Percentiles rank a stretch among this genome's conserved stretches.
Evolutionary conservation across 1,139 yeast species (phyloP).

Genomic region (Candida pseudoviswanathii): DNA sequence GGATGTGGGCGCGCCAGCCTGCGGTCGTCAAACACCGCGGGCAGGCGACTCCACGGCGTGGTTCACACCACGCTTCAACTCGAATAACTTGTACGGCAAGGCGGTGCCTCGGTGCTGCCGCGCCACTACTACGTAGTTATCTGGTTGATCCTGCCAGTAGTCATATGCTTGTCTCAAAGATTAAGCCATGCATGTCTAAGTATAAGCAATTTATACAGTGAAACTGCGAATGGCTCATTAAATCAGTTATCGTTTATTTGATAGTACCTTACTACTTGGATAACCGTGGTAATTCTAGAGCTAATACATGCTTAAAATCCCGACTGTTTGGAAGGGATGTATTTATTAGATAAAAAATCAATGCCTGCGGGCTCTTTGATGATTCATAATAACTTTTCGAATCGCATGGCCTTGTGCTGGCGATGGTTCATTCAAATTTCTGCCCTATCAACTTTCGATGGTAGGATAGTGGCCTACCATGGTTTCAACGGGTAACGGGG

Average conservation of each 20-base stretch:
- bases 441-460: too few species aligned
- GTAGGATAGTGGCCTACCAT: too few species aligned
- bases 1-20: conserved; percentile 1
- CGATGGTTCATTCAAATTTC: conserved; percentile 14
- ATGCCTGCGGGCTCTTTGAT: conserved; percentile 16
- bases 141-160: conserved; percentile 7
- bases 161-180: conserved; percentile 48
- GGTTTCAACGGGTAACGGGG: too few species aligned
- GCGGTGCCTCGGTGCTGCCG: too few species aligned
- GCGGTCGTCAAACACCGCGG: not conserved
- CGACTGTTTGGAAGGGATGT: conserved; percentile 18
- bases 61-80: conserved; percentile 1
- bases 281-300: conserved; percentile 41
- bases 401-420: conserved; percentile 16
- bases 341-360: conserved; percentile 16
- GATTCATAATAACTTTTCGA: conserved; percentile 14
- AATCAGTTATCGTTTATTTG: conserved; percentile 49
- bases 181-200: conserved; percentile 53
- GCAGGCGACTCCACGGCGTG: not conserved
- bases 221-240: conserved; percentile 52
- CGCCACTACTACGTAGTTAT: conserved; percentile 3
- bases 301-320: conserved; percentile 20
- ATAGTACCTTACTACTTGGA: conserved; percentile 35
- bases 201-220: conserved; percentile 49
- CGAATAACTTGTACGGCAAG: conserved; percentile 2